A percentile compares a stretch with the other conserved stretches of the same genome.
These are phyloP conservation scores for Rhizophora apiculata DNA, from an alignment of 345 rosid genomes.

Conservation along the genomic window DNA sequence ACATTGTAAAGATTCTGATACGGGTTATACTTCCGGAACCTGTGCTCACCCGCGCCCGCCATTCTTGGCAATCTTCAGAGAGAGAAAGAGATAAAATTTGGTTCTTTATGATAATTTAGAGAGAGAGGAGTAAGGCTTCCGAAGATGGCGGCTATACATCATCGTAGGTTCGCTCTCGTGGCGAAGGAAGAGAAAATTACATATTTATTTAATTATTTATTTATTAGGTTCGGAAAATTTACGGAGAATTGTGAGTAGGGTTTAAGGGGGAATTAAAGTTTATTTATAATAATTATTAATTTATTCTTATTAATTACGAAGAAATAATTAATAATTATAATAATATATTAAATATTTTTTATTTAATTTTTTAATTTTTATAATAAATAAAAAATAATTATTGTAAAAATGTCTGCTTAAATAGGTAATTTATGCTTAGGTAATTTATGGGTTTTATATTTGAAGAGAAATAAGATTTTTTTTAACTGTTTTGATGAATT, in stretches of 20 bases:
- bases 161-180: too few species aligned
- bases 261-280: slow-evolving; percentile 8
- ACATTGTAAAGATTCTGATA: slow-evolving; percentile 43
- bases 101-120: neutral
- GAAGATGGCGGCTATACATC: neutral
- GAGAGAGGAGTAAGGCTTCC: neutral
- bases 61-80: neutral
- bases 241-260: slow-evolving; percentile 1
- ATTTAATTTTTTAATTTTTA: too few species aligned
- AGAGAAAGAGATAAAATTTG: neutral
- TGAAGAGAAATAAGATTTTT: too few species aligned
- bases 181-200: too few species aligned
- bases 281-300: neutral
- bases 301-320: too few species aligned
- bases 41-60: slow-evolving; percentile 13
- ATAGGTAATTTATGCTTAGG: too few species aligned
- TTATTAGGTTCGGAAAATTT: too few species aligned
- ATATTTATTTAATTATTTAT: too few species aligned
- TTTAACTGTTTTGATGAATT: too few species aligned
- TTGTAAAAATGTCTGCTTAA: too few species aligned
- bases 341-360: neutral
- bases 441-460: too few species aligned
- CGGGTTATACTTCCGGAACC: slow-evolving; percentile 38
- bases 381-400: too few species aligned
- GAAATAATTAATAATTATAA: neutral